Evolutionary conservation across 768 basidiomycete species (phyloP), one percentile per base, ranked within the genome.

Genomic region (Gautieria morchelliformis): DNA sequence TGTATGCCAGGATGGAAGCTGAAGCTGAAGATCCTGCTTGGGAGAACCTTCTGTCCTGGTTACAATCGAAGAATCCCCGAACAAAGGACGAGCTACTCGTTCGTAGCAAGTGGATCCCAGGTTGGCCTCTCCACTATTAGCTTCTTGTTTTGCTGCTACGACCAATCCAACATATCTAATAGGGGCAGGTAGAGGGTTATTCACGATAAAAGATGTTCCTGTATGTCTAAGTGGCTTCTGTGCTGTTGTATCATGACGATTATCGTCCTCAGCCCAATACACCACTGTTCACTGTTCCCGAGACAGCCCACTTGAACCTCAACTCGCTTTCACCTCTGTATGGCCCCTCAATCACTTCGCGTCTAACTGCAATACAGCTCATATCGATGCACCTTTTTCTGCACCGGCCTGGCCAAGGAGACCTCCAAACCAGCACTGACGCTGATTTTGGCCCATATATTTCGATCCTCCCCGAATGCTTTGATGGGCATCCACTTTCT

Each of bases 321-420:
- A 72, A 75, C 47, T 93, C 93, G 0, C 76, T 96, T 35, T 67
- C 70, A 22, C 71, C 76, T 2, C 71, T 80, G 42, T 87, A 92
- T 69, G 79, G 84, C 35, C 47, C 66, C 1, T 55, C 47, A 11
- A 22, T 60, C 24, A 40, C 51, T 46, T 64, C 46, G 30, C 59
- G 39, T 15, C 66, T 86, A 59, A 81, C 78, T 22, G 87, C 89
- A 10, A 77, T 76, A 4, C 93, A 96, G 64, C 68, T 89, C 15
- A 78, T 96, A 33, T 82, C 90, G 6, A 70, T 97, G 59, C 91
- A 96, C 73, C 75, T 96, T 10, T 75, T 81, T 41, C 71, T 93
- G 1, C 77, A 88, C 69, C 78, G 78, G 44, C 86, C 85, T 1
- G 46, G n/a, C 19, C 54, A 59, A 35, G 63, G 57, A n/a, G 64